Evolutionary conservation across 441 rosid genomes (phyloP), one percentile per base, ranked within the genome.

Genomic region (Populus hybrid): DNA sequence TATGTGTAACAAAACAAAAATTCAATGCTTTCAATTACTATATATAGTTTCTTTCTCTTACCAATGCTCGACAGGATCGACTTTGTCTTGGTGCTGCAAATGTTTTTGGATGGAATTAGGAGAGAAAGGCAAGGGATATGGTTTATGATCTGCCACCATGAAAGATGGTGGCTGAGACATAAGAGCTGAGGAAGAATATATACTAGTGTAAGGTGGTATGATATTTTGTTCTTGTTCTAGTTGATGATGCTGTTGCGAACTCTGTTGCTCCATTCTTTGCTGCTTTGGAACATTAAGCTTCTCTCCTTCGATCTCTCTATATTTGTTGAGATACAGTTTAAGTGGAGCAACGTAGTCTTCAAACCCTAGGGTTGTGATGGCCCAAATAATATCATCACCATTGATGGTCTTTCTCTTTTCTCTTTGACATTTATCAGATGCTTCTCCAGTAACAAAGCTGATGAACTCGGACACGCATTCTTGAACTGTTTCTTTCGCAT

Each of bases 381-480:
- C 90, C 89, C 92, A 89, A 14, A 89, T 86, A 80, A 89, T 79
- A 78, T 89, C 90, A 38, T 89, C 92, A 5, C 90, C 90, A 87
- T 89, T 89, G 70, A 89, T 87, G 18, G 92, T 89, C 87, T 89
- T 89, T 74, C 91, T 77, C 81, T 81, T 88, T 77, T 84, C 91
- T 0, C 91, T 81, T 78, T 90, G 90, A 30, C 93, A 90, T 88
- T 90, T 90, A 77, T 90, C 93, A 12, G 91, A 90, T 1, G 93
- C 93, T 50, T 90, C 91, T 0, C 93, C 93, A 5, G 93, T 89
- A 57, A 88, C 84, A 78, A 89, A 89, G 74, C 93, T 89, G 74
- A 89, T 89, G 82, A 89, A 89, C 81, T 89, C 93, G 20, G 93
- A 89, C 34, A 89, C 93, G 50, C 93, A 90, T 85, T 90, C 93